Evolutionary conservation across 768 basidiomycete species (phyloP), one percentile per base, ranked within the genome.

Genomic region (Auriscalpium orientale): DNA sequence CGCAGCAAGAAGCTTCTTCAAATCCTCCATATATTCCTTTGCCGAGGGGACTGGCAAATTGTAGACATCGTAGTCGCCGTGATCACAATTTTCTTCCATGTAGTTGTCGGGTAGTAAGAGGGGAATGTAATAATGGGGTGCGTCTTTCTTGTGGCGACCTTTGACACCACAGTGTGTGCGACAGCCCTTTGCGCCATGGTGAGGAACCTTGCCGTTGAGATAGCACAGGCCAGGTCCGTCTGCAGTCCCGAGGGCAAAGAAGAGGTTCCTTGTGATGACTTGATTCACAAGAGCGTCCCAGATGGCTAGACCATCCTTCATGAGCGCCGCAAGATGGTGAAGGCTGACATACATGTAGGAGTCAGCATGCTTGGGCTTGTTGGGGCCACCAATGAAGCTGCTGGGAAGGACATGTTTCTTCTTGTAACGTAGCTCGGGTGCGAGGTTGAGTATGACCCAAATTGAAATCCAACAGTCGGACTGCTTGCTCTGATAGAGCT

Each of bases 401-500:
- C 67, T 66, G 37, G 68, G 70, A 50, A 72, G 51, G 1, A 76
- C 62, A 55, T 64, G 56, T 20, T 58, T 53, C 40, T 71, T 72
- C 48, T 70, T 69, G 57, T 68, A 71, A 0, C 66, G 60, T 7
- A 51, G 16, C 9, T 65, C 59, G 0, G 71, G 76, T 0, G 56
- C n/a, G 1, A 70, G 53, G 54, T 74, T 68, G 0, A 72, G 15
- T 0, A 78, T 43, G 1, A 78, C 53, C 72, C 72, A 75, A 0
- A 77, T 72, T 7, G 64, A 68, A 0, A 72, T 64, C 69, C 71
- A 72, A 13, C 65, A 66, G 22, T 65, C 64, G 3, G 74, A 67
- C 3, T 13, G 48, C 57, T 75, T 76, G 58, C 63, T 64, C 8
- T 54, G 51, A 55, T 75, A 75, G 3, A 78, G 67, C 55, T 78